Percentiles rank a stretch among this genome's conserved stretches.
Evolutionary conservation across 140 eudicot species (phyloP).

Genomic region (Artemisia princeps): DNA sequence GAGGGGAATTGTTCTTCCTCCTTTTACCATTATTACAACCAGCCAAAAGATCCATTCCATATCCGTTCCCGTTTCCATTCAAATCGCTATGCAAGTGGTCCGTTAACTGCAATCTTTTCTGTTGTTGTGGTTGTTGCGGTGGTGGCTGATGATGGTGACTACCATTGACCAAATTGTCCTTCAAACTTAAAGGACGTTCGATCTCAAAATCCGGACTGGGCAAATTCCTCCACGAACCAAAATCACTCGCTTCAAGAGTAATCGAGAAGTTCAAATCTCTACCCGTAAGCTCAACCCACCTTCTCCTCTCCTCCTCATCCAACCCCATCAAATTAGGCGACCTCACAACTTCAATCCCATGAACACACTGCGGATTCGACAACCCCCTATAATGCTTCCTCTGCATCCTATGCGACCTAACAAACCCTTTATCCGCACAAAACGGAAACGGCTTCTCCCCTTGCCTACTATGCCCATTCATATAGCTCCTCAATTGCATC

Average conservation of each 20-base stretch:
- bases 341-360: constrained; percentile 64
- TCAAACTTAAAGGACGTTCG: constrained; percentile 38
- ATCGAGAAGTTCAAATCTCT: constrained; percentile 57
- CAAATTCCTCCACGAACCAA: constrained; percentile 59
- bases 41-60: constrained; percentile 39
- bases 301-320: constrained; percentile 55
- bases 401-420: constrained; percentile 63
- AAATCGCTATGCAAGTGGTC: constrained; percentile 35
- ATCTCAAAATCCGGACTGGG: constrained; percentile 50
- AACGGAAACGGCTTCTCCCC: constrained; percentile 62
- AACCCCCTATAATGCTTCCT: constrained; percentile 58
- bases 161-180: constrained; percentile 25
- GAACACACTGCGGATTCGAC: constrained; percentile 72
- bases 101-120: constrained; percentile 36
- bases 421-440: constrained; percentile 51
- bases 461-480: constrained; percentile 67
- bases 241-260: constrained; percentile 64
- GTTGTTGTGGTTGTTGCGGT: constrained; percentile 13
- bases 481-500: constrained; percentile 65
- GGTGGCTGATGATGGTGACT: constrained; percentile 20
- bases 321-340: constrained; percentile 45
- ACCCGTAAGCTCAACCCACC: constrained; percentile 69
- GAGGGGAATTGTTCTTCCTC: constrained; percentile 36
- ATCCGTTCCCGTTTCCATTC: constrained; percentile 17
- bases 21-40: constrained; percentile 29